Conservation (phyloP, 2,329 filamentous ascomycete genomes). For the Penicillium sclerotigenum region DNA sequence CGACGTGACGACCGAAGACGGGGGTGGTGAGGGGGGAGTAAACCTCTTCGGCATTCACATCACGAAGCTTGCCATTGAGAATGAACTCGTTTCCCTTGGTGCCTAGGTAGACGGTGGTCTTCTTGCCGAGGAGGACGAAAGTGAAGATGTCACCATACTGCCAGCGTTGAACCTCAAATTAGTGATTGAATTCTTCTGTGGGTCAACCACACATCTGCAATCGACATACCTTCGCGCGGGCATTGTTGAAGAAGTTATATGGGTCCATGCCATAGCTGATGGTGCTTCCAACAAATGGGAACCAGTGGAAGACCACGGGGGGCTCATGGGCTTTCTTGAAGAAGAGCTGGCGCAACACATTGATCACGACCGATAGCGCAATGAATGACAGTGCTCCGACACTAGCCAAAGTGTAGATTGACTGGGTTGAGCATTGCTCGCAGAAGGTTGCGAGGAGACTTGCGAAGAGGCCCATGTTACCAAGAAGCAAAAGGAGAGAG, state of each 20-base stretch:
- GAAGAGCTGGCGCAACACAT: slow-evolving; percentile 75
- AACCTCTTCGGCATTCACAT: slow-evolving; percentile 86
- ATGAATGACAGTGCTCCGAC: slow-evolving; percentile 49
- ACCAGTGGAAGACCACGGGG: slow-evolving; percentile 62
- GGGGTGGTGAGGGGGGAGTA: slow-evolving; percentile 72
- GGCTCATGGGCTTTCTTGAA: slow-evolving; percentile 80
- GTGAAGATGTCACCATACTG: slow-evolving; percentile 88
- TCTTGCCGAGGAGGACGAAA: slow-evolving; percentile 82
- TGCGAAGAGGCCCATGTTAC: slow-evolving; percentile 52
- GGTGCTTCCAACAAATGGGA: slow-evolving; percentile 79
- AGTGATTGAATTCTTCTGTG: not conserved
- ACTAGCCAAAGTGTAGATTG: slow-evolving; percentile 45
- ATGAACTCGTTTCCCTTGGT: slow-evolving; percentile 86
- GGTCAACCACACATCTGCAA: not conserved
- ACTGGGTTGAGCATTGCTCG: slow-evolving; percentile 47
- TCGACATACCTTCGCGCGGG: slow-evolving; percentile 66
- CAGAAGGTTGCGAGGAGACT: slow-evolving; percentile 46
- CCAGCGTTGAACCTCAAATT: not conserved
- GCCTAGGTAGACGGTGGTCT: slow-evolving; percentile 81
- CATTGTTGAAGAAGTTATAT: slow-evolving; percentile 61
- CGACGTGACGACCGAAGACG: slow-evolving; percentile 78
- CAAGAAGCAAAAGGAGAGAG: not conserved
- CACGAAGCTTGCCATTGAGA: slow-evolving; percentile 83
- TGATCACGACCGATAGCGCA: slow-evolving; percentile 63
- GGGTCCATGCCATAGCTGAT: slow-evolving; percentile 89